Conservation (phyloP, 345 rosid genomes). For the Melaleuca alternifolia region DNA sequence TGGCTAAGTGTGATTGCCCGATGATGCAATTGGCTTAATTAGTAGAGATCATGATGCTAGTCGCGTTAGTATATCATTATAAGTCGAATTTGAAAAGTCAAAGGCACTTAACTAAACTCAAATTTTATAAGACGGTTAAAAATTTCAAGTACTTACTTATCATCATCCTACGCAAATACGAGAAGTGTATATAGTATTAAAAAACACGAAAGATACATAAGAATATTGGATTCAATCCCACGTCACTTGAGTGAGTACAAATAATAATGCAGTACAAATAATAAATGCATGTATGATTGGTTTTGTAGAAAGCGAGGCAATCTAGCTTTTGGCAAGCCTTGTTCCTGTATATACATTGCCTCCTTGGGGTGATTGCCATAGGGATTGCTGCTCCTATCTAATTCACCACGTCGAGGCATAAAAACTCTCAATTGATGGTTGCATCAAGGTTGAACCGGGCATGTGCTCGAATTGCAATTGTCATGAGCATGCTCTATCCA, state of each 20-base stretch:
- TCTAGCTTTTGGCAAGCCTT: not conserved
- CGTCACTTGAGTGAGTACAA: not conserved
- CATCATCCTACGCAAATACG: rapidly evolving
- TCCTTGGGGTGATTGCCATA: too few relatives aligned
- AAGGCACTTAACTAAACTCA: not conserved
- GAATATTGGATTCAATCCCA: not conserved
- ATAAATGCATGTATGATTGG: rapidly evolving
- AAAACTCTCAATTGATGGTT: too few relatives aligned
- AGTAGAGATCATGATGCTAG: too few relatives aligned
- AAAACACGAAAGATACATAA: not conserved
- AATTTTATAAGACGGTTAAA: rapidly evolving
- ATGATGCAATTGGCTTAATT: too few relatives aligned
- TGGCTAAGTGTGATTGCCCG: too few relatives aligned
- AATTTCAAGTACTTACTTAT: not conserved
- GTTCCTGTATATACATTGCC: too few relatives aligned
- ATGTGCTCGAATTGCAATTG: too few relatives aligned
- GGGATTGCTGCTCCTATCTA: too few relatives aligned
- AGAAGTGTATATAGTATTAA: rapidly evolving
- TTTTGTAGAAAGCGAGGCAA: not conserved
- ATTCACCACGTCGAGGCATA: too few relatives aligned
- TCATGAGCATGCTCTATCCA: too few relatives aligned
- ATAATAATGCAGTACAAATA: not conserved
- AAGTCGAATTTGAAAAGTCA: not conserved
- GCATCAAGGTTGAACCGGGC: too few relatives aligned
- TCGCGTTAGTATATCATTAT: not conserved